phyloP scores from a whole-genome alignment of 257 asterid genomes.

The Scutellaria baicalensis region DNA sequence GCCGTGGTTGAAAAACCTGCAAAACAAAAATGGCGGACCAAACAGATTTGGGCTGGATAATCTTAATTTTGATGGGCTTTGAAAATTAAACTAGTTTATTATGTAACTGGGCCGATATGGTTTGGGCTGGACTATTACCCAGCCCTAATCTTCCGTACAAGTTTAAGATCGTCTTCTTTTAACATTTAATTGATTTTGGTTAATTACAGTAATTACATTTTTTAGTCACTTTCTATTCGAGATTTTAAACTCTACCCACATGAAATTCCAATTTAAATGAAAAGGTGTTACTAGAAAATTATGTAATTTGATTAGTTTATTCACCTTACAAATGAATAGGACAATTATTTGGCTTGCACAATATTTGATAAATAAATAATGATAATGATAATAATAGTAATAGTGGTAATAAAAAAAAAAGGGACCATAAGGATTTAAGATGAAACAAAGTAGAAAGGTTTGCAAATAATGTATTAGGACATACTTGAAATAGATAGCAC shows the following conservation, averaged over 20 bases:
- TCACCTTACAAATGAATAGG: no score
- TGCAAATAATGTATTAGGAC: not conserved
- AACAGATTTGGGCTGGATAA: not conserved
- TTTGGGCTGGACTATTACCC: not conserved
- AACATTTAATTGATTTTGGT: no score
- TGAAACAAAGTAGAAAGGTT: not conserved
- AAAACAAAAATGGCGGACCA: not conserved
- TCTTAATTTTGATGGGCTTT: not conserved
- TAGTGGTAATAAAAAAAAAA: no score
- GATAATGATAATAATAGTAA: no score
- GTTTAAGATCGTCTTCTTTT: not conserved
- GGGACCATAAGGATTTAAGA: not conserved
- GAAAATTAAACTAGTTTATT: not conserved
- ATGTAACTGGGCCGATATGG: not conserved
- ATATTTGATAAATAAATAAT: no score
- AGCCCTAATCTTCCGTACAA: not conserved
- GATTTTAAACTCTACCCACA: no score
- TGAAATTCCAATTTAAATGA: no score
- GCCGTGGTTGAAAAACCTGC: not conserved
- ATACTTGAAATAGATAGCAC: slow-evolving; percentile 6
- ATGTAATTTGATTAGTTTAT: no score
- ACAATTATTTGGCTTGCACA: no score
- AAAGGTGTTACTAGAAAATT: no score
- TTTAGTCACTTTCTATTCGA: no score
- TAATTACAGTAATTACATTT: no score